Conservation (phyloP, 768 basidiomycete genomes). For the Lentinula lateritia region DNA sequence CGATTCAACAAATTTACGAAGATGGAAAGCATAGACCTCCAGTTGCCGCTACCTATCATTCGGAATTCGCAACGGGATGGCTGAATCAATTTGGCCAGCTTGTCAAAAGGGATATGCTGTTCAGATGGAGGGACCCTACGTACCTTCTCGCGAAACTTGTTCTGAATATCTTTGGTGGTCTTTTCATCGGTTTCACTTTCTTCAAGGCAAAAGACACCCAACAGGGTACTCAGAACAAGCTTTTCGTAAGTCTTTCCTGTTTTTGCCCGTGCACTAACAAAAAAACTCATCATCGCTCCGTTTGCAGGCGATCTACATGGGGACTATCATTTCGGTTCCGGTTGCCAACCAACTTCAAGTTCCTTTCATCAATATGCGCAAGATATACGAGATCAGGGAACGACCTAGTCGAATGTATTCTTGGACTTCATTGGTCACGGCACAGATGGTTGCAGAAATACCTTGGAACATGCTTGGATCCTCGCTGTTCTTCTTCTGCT, state of each 20-base stretch:
- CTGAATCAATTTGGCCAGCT: slow-evolving; percentile 39
- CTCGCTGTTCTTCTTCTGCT: slow-evolving; percentile 54
- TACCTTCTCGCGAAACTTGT: slow-evolving; percentile 57
- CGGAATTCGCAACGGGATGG: slow-evolving; percentile 53
- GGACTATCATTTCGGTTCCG: slow-evolving; percentile 30
- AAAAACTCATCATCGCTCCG: neutral
- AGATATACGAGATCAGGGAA: slow-evolving; percentile 64
- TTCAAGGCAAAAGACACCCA: slow-evolving; percentile 47
- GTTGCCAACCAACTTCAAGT: slow-evolving; percentile 62
- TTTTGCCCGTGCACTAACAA: slow-evolving; percentile 9
- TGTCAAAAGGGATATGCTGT: slow-evolving; percentile 35
- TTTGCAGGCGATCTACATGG: slow-evolving; percentile 49
- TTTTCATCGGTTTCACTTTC: slow-evolving; percentile 47
- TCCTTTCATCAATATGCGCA: slow-evolving; percentile 52
- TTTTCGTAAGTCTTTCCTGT: slow-evolving; percentile 42
- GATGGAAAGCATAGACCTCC: slow-evolving; percentile 39
- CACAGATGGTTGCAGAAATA: slow-evolving; percentile 50
- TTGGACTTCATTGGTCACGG: slow-evolving; percentile 54
- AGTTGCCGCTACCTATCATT: slow-evolving; percentile 28
- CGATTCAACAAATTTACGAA: slow-evolving; percentile 41
- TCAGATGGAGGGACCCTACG: slow-evolving; percentile 53
- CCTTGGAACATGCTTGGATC: slow-evolving; percentile 61
- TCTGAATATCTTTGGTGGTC: slow-evolving; percentile 39
- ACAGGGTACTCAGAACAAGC: slow-evolving; percentile 59
- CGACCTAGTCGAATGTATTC: slow-evolving; percentile 60